Base-by-base conservation (phyloP, 345 rosid genomes). In the Rubroshorea leprosula region DNA sequence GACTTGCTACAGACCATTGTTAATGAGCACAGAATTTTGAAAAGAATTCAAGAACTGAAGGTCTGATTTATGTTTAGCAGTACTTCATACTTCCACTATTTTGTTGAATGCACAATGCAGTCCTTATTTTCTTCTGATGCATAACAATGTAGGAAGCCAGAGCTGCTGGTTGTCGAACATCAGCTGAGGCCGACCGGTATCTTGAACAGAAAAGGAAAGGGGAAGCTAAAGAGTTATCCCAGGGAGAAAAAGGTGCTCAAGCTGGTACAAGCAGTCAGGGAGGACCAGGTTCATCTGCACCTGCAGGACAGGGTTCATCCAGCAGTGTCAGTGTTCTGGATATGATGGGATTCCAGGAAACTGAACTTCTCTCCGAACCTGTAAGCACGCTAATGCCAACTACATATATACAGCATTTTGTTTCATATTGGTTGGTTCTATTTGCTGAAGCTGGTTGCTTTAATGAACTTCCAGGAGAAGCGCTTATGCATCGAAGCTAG, bases 121-220 rank as follows among this genome's bases (percentile, higher is more conserved):
- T 15, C 47, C 18, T 44, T 10, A 44, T 5, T 44, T 13, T 48
- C 5, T 26, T 38, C 45, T 74, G 54, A 43, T 29, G 62, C 49
- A 51, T 27, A 44, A n/a, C n/a, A n/a, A 18, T 60, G 56, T 21
- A 94, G 99, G 97, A 90, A 59, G 97, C 99, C 29, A 89, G 76
- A 62, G 70, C 80, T 47, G 96, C 97, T 63, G 97, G 97, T 63
- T 94, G 97, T 60, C 83, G 87, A 10, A 76, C 95, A 21, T 66
- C 92, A 25, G 84, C 83, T 29, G 97, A 90, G 77, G 95, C 95
- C 29, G 96, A 90, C 60, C 72, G 79, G 52, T 83, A 82, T 51
- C 60, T 82, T 17, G 90, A 78, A 60, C 78, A 60, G 47, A 88
- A 88, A 54, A 77, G 80, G 71, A 80, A 77, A 78, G 72, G 83